A percentile compares a stretch with the other conserved stretches of the same genome.
Conservation (phyloP, 2,329 filamentous ascomycete genomes). For the Daldinia sp. region DNA sequence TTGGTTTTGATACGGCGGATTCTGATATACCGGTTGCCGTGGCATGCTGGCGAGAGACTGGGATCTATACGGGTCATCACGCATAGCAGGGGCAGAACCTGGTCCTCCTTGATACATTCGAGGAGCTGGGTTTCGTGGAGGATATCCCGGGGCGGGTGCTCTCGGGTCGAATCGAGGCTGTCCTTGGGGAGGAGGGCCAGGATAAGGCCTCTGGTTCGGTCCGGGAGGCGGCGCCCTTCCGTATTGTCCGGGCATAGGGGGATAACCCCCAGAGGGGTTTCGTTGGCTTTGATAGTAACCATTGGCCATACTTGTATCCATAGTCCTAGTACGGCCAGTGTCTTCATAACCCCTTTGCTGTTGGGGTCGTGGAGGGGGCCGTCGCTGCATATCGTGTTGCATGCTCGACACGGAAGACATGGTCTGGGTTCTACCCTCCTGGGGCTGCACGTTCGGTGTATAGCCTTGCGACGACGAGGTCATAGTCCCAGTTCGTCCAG, state of each 20-base stretch:
- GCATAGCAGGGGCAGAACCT: constrained; percentile 76
- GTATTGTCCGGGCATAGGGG: constrained; percentile 54
- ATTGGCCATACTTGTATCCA: constrained; percentile 60
- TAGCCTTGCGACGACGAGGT: constrained; percentile 76
- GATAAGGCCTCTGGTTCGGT: constrained; percentile 74
- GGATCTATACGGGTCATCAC: constrained; percentile 89
- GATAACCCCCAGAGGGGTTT: constrained; percentile 63
- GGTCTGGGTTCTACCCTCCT: constrained; percentile 80
- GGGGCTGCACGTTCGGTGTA: constrained; percentile 63
- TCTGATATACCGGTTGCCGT: constrained; percentile 78
- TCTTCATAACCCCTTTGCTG: constrained; percentile 55
- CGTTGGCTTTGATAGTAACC: constrained; percentile 68
- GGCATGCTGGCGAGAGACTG: constrained; percentile 86
- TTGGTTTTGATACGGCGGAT: constrained; percentile 71
- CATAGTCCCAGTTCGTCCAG: constrained; percentile 95
- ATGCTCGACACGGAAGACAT: constrained; percentile 69
- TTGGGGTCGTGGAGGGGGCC: constrained; percentile 67
- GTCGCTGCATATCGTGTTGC: constrained; percentile 67
- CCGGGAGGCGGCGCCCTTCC: constrained; percentile 60
- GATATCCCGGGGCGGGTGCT: constrained; percentile 61
- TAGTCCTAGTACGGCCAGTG: constrained; percentile 56
- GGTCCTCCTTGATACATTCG: constrained; percentile 70
- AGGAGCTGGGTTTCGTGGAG: constrained; percentile 62
- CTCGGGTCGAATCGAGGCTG: constrained; percentile 73
- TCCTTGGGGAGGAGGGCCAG: constrained; percentile 63